A percentile compares a stretch with the other conserved stretches of the same genome.
phyloP scores from a whole-genome alignment of 2,329 filamentous ascomycete species.

The Colletotrichum acutatum region DNA sequence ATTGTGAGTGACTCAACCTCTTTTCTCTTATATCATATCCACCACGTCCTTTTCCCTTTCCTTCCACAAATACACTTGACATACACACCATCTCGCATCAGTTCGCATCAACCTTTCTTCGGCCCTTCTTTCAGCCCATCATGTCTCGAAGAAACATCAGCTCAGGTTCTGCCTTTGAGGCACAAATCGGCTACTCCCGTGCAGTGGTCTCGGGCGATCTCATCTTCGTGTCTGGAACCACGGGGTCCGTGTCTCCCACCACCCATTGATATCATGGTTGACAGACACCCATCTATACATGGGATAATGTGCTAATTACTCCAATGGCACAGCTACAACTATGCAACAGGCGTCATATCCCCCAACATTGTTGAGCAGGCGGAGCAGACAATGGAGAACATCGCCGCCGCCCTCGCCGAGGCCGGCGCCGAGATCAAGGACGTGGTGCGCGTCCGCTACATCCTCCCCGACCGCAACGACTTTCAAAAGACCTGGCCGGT shows the following conservation, averaged over 20 bases:
- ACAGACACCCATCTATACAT: background rate
- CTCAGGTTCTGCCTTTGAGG: slow-evolving; percentile 63
- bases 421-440: slow-evolving; percentile 57
- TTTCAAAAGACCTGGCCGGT: slow-evolving; percentile 62
- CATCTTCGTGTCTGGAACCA: slow-evolving; percentile 66
- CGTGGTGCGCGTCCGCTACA: slow-evolving; percentile 63
- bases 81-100: background rate
- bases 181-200: slow-evolving; percentile 64
- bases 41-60: background rate
- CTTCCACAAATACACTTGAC: background rate
- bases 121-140: slow-evolving; percentile 12
- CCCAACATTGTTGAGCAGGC: slow-evolving; percentile 58
- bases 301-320: background rate
- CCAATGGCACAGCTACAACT: slow-evolving; percentile 57
- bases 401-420: slow-evolving; percentile 55
- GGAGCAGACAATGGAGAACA: slow-evolving; percentile 61
- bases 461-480: slow-evolving; percentile 58
- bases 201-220: slow-evolving; percentile 62
- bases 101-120: background rate
- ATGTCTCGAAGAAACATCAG: slow-evolving; percentile 55
- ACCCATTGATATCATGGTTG: no score
- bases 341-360: slow-evolving; percentile 58
- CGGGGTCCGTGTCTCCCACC: slow-evolving; percentile 51
- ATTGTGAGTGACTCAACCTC: background rate
- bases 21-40: background rate